Evolutionary conservation across 2,329 filamentous ascomycete genomes (phyloP), one percentile per base, ranked within the genome.

Genomic region (Cercospora sojina): DNA sequence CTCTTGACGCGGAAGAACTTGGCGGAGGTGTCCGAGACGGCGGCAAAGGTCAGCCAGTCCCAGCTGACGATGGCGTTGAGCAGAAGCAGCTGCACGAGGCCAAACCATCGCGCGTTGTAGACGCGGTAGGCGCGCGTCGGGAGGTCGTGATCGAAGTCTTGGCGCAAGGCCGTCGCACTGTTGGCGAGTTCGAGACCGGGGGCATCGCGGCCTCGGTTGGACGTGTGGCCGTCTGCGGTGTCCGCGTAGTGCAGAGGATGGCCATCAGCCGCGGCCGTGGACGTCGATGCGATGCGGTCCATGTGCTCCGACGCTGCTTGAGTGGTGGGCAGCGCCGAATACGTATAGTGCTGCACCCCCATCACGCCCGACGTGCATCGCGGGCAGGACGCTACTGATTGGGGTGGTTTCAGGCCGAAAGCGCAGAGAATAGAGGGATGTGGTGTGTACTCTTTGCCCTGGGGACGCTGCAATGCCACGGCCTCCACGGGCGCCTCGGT

Each of bases 21-120:
- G 0, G 93, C 88, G 1, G 92, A 86, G 23, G 89, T 87, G 35
- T 86, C 86, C 1, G 92, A 92, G 32, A 97, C 89, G 47, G 94
- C 90, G 1, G 93, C 90, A 79, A 93, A 97, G 6, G 93, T 95
- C 73, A 98, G 86, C 94, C 94, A 98, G 86, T 96, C 92, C 94
- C 94, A 98, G 75, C 91, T 96, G 49, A 97, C 90, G 67, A 98
- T 87, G 64, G 97, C 90, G 77, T 98, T 99, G 80, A 98, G 83
- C 74, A 98, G 80, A 6, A 93, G 90, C 75, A 98, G 80, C 79
- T 97, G 91, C 23, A 86, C 80, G 60, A 99, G 82, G 0, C 95
- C 95, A 77, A 97, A 91, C 88, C 92, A 99, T 53, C 95, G 86
- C 75, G 92, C 86, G 80, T 91, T 94, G 77, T 98, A 98, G 23